Conservation (phyloP, 495 filamentous ascomycete genomes). For the Podospora didyma region DNA sequence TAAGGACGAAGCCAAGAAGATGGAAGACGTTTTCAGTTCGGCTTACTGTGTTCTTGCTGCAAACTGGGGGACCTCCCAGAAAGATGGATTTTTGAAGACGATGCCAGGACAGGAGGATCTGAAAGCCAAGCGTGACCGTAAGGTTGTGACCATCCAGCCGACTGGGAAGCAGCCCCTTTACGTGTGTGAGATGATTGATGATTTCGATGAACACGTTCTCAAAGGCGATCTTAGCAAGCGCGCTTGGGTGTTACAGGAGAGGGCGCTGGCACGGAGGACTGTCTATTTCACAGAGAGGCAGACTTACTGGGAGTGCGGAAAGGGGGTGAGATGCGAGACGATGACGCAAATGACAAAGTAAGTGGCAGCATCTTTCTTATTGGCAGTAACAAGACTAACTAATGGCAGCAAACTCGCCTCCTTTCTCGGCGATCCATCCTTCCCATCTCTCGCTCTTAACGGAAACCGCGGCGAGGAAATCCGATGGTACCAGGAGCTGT, state of each 20-base stretch:
- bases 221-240: constrained; percentile 26
- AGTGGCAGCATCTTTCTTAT: neutral
- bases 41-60: constrained; percentile 31
- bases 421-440: constrained; percentile 12
- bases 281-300: constrained; percentile 36
- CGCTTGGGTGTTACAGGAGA: constrained; percentile 40
- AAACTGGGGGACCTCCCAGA: constrained; percentile 13
- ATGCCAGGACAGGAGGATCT: neutral
- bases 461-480: constrained; percentile 20
- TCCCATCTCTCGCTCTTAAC: constrained; percentile 7
- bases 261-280: constrained; percentile 31
- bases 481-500: constrained; percentile 20
- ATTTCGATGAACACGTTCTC: constrained; percentile 29
- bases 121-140: neutral
- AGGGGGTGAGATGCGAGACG: constrained; percentile 33
- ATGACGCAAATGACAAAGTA: constrained; percentile 26
- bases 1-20: constrained; percentile 10
- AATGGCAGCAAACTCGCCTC: constrained; percentile 10
- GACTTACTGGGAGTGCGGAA: constrained; percentile 39
- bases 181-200: constrained; percentile 22
- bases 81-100: constrained; percentile 21
- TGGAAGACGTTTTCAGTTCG: constrained; percentile 32
- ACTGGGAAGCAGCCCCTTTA: constrained; percentile 6
- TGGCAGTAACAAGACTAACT: too few species aligned
- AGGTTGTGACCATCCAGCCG: neutral